Conservation (phyloP, 768 basidiomycete species). For the Stropharia rugosoannulata region DNA sequence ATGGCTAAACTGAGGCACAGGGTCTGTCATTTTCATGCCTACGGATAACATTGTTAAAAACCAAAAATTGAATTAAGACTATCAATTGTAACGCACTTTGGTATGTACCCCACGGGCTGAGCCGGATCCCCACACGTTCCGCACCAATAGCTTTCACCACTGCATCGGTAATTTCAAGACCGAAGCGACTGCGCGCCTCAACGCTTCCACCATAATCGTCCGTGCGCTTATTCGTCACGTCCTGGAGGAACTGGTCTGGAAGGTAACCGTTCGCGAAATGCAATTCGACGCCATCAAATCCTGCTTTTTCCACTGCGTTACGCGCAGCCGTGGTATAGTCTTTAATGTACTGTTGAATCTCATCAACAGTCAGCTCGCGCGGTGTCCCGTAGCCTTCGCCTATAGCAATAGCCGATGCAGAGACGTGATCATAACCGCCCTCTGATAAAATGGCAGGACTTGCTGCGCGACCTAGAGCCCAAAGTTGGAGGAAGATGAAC, state of each 20-base stretch:
- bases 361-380: slow-evolving; percentile 40
- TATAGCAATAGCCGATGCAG: slow-evolving; percentile 29
- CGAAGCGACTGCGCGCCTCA: slow-evolving; percentile 58
- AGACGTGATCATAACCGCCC: slow-evolving; percentile 28
- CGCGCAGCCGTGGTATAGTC: slow-evolving; percentile 54
- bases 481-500: slow-evolving; percentile 55
- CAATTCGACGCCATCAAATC: slow-evolving; percentile 66
- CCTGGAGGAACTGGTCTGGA: slow-evolving; percentile 63
- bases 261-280: slow-evolving; percentile 49
- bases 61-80: no score
- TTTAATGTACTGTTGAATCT: slow-evolving; percentile 49
- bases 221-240: slow-evolving; percentile 53
- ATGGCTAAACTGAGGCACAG: slow-evolving; percentile 53
- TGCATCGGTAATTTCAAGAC: slow-evolving; percentile 53
- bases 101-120: slow-evolving; percentile 54
- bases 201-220: slow-evolving; percentile 72
- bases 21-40: slow-evolving; percentile 52
- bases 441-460: slow-evolving; percentile 24
- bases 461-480: slow-evolving; percentile 53
- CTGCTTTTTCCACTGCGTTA: slow-evolving; percentile 54
- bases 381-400: slow-evolving; percentile 24
- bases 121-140: slow-evolving; percentile 50
- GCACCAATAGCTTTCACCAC: slow-evolving; percentile 52
- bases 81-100: slow-evolving; percentile 26
- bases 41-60: background rate